phyloP scores from a whole-genome alignment of 106 monocot species.

The Hemerocallis citrina region DNA sequence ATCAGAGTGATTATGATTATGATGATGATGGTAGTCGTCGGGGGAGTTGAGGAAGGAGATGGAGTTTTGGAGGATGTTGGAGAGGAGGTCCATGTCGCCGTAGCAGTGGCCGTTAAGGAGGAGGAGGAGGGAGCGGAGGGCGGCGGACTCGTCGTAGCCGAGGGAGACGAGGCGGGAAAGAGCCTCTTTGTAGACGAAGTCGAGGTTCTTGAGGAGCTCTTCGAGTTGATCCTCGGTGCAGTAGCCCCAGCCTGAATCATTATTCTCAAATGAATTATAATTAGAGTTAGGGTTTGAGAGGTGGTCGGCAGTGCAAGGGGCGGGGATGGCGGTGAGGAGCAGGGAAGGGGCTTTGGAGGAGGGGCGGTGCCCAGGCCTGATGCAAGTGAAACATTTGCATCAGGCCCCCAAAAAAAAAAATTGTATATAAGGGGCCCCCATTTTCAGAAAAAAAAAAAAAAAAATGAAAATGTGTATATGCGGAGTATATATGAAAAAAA shows the following conservation, averaged over 20 bases:
- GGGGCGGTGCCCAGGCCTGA: too few species aligned
- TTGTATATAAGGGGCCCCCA: too few species aligned
- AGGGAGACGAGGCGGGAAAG: constrained; percentile 43
- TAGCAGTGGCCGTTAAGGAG: constrained; percentile 82
- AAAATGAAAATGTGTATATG: too few species aligned
- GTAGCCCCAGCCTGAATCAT: constrained; percentile 55
- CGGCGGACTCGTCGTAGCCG: constrained; percentile 49
- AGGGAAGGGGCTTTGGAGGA: background rate
- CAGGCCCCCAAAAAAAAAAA: too few species aligned
- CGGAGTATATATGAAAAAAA: too few species aligned
- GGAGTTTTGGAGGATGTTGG: constrained; percentile 73
- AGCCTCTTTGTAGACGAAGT: constrained; percentile 69
- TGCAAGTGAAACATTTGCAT: too few species aligned
- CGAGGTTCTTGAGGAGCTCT: constrained; percentile 68
- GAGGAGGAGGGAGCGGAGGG: constrained; percentile 55
- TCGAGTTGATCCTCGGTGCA: constrained; percentile 88
- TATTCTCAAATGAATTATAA: constrained; percentile 10
- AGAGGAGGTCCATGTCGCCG: constrained; percentile 60
- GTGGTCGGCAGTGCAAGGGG: too few species aligned
- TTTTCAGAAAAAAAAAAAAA: too few species aligned
- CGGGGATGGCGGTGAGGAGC: constrained; percentile 1
- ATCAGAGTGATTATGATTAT: too few species aligned
- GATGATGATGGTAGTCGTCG: too few species aligned
- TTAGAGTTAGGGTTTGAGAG: constrained; percentile 9
- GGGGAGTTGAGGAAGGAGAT: constrained; percentile 33